Evolutionary conservation across 805 yeast genomes (phyloP).

Genomic region (Kodamaea fukazawae): DNA sequence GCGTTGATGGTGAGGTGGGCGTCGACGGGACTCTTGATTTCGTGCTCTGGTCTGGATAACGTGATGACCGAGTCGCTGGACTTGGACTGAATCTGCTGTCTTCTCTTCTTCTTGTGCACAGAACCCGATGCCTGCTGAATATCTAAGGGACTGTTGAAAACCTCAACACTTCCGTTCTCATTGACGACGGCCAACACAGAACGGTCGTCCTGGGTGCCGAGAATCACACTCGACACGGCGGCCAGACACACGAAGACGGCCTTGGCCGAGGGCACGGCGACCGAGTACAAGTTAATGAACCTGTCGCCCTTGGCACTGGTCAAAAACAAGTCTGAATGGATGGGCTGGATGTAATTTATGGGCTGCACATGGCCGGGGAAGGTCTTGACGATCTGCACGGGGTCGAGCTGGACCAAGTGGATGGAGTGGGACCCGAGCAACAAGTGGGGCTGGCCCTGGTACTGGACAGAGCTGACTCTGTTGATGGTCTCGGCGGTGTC

Average conservation of each 20-base stretch:
- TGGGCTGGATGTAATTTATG: conserved; percentile 47
- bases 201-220: conserved; percentile 29
- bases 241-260: conserved; percentile 70
- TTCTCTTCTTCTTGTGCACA: conserved; percentile 40
- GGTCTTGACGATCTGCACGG: conserved; percentile 42
- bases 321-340: conserved; percentile 47
- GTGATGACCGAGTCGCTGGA: conserved; percentile 46
- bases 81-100: conserved; percentile 49
- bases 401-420: conserved; percentile 45
- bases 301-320: conserved; percentile 80
- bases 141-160: conserved; percentile 61
- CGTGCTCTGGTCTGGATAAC: conserved; percentile 46
- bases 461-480: conserved; percentile 26
- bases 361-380: conserved; percentile 80
- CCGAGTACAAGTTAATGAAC: conserved; percentile 68
- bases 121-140: conserved; percentile 12
- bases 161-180: conserved; percentile 72
- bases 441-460: conserved; percentile 40
- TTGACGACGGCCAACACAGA: conserved; percentile 55
- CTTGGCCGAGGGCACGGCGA: conserved; percentile 42
- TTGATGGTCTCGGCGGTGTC: conserved; percentile 34
- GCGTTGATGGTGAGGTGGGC: conserved; percentile 29
- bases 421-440: conserved; percentile 69
- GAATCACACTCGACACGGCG: conserved; percentile 48
- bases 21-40: conserved; percentile 30